Conservation (phyloP, 768 basidiomycete genomes). For the Auricularia auricula-judae region DNA sequence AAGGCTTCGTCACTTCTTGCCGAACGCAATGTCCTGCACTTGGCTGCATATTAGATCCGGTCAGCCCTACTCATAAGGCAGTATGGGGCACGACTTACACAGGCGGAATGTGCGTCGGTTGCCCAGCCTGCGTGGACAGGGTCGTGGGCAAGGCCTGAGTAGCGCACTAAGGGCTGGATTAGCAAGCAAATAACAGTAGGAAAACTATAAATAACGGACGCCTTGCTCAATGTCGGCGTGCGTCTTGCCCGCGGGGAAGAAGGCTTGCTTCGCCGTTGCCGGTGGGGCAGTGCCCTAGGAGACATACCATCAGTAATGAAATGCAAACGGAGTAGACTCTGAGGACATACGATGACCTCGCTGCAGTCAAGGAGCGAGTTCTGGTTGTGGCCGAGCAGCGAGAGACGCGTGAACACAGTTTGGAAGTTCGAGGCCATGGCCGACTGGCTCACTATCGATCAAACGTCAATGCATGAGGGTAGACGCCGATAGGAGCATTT, state of each 20-base stretch:
- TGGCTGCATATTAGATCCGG: background rate
- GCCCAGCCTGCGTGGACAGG: background rate
- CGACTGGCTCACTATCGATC: slow-evolving; percentile 20
- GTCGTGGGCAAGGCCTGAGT: background rate
- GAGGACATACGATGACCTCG: slow-evolving; percentile 23
- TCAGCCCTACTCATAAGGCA: too few relatives aligned
- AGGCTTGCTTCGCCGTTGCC: background rate
- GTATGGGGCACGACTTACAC: background rate
- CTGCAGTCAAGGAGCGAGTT: slow-evolving; percentile 30
- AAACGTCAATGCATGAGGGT: background rate
- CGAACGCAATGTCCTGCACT: background rate
- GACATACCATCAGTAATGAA: too few relatives aligned
- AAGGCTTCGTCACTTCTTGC: background rate
- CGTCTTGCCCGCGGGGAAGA: background rate
- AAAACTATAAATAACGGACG: background rate
- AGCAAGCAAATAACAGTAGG: background rate
- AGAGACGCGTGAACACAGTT: slow-evolving; percentile 32
- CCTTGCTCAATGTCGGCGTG: background rate
- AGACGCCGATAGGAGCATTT: background rate
- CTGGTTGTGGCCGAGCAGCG: slow-evolving; percentile 30
- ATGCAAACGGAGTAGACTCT: too few relatives aligned
- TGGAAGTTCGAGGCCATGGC: slow-evolving; percentile 26
- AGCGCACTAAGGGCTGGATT: background rate
- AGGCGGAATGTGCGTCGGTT: background rate
- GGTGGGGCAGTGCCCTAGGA: background rate